phyloP scores from a whole-genome alignment of 2,329 filamentous ascomycete genomes.

The Fusarium pininemorale region DNA sequence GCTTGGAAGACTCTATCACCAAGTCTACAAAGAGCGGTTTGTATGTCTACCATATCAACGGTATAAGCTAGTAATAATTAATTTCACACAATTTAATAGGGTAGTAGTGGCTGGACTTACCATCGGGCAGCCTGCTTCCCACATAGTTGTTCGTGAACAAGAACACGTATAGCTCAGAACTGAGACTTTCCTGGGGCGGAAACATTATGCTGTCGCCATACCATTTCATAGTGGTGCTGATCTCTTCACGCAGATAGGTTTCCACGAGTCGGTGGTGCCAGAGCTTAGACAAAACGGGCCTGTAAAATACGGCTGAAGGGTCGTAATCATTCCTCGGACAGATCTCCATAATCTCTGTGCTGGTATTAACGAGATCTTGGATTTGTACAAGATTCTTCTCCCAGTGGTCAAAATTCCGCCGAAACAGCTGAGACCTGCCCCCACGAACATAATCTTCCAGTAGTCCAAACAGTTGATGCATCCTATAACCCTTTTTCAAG shows the following conservation, averaged over 20 bases:
- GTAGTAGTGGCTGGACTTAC: no score
- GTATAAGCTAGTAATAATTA: neutral
- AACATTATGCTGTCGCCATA: no score
- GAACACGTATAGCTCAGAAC: neutral
- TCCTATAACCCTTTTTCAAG: fast-evolving
- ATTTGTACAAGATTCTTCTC: neutral
- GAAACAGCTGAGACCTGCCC: neutral
- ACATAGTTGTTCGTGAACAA: neutral
- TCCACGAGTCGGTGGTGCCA: neutral
- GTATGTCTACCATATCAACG: neutral
- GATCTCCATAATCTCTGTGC: neutral
- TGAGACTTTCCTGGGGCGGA: fast-evolving
- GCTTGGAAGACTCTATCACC: fast-evolving
- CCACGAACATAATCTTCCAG: neutral
- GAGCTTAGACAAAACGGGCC: neutral
- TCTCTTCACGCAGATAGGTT: neutral
- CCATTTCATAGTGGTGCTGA: fast-evolving
- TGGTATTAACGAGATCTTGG: neutral
- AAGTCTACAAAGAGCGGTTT: neutral
- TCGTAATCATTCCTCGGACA: neutral
- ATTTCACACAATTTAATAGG: fast-evolving
- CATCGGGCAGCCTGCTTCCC: neutral
- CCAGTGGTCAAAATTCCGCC: neutral
- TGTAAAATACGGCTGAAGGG: fast-evolving
- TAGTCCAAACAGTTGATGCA: fast-evolving